These are phyloP conservation scores for Solanum hybrid DNA, from an alignment of 305 asterid species.

Conservation along the genomic window DNA sequence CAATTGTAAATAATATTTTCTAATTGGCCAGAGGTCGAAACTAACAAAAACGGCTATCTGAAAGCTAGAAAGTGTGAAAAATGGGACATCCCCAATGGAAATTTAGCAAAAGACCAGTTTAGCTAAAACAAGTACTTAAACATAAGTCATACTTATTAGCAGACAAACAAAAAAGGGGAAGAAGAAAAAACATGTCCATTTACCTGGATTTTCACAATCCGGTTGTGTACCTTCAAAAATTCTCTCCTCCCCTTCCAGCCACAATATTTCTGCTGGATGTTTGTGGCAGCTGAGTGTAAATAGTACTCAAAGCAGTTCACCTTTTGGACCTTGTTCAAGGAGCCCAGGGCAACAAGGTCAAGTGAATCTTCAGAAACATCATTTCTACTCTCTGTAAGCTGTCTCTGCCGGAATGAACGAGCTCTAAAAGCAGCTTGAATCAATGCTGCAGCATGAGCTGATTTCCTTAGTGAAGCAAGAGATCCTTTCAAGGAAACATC, in stretches of 20 bases:
- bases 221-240: constrained; percentile 8
- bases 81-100: neutral
- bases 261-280: constrained; percentile 18
- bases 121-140: neutral
- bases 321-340: constrained; percentile 12
- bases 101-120: neutral
- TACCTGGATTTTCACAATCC: constrained; percentile 22
- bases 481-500: constrained; percentile 11
- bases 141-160: neutral
- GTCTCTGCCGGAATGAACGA: constrained; percentile 11
- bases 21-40: neutral
- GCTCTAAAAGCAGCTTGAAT: constrained; percentile 16
- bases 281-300: constrained; percentile 15
- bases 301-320: constrained; percentile 13
- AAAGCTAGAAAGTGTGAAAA: neutral
- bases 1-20: neutral
- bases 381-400: neutral
- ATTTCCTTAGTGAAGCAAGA: constrained; percentile 15
- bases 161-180: neutral
- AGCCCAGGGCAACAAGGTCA: constrained; percentile 11
- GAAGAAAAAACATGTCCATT: neutral
- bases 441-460: constrained; percentile 15
- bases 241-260: constrained; percentile 22
- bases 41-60: neutral
- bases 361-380: constrained; percentile 6